Base-by-base conservation (phyloP, 2,329 filamentous ascomycete species). In the Penicillium decumbens region DNA sequence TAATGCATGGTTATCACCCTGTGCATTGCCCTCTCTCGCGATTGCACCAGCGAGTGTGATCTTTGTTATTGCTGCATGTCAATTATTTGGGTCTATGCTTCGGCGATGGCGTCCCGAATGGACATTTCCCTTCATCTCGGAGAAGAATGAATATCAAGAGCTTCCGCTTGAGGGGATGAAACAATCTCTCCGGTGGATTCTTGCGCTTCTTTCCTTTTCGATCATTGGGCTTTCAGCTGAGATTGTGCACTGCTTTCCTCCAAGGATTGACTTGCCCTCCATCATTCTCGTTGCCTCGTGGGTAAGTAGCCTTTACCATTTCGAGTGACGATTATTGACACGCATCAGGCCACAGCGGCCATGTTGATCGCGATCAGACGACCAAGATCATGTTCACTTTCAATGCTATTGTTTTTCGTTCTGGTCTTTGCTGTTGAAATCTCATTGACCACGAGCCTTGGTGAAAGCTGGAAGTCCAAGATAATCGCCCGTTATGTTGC, bases 51-150 rank as follows among this genome's bases (percentile, higher is more conserved):
- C 58, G 0, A 50, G 59, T 24, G 38, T 67, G 6, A 49, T 65
- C 20, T 38, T 62, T 8, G 13, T 64, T 9, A 52, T 72, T 43
- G 56, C 59, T 20, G 38, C 64, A 28, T 57, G 57, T 24, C 63
- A 71, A 49, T 6, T 70, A 7, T 35, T 69, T n/a, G 56, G 53
- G 4, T 55, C 57, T 23, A 32, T 62, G 1, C 38, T 66, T 1
- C 45, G 52, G 25, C 50, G 49, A 30, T 64, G 57, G 59, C 66
- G 70, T 37, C 75, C 80, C 29, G 64, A 58, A 66, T 83, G 80
- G 80, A 73, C 72, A 18, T 69, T 60, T 41, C 70, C 77, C 3
- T 82, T 83, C 51, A 65, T 82, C 15, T 59, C 71, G 15, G 78
- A 80, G 50, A 55, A 65, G 15, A 61, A 64, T 29, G 56, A 62